Conservation (phyloP, 371 early-diverging fungal species). For the Mucor ambiguus region DNA sequence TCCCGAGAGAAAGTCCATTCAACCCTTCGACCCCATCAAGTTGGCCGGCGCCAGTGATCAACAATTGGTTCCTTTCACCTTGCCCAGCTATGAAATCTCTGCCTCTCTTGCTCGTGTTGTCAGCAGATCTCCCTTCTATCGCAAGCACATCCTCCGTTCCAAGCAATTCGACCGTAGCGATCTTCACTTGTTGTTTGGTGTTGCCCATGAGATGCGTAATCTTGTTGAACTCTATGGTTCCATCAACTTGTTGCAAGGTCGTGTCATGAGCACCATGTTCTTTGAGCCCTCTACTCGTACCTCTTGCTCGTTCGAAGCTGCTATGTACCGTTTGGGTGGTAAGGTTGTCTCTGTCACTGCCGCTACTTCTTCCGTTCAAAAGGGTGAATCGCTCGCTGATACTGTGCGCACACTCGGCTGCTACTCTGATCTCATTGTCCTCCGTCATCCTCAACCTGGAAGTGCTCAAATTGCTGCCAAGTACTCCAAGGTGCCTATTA, state of each 20-base stretch:
- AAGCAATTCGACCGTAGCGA: conserved; percentile 90
- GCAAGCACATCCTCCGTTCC: conserved; percentile 88
- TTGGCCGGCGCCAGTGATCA: conserved; percentile 44
- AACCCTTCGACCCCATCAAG: conserved; percentile 29
- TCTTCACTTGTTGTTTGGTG: conserved; percentile 91
- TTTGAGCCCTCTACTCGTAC: conserved; percentile 97
- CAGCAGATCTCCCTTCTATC: conserved; percentile 87
- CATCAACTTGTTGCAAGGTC: conserved; percentile 84
- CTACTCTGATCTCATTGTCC: conserved; percentile 90
- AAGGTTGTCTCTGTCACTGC: conserved; percentile 84
- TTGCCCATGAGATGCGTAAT: conserved; percentile 97
- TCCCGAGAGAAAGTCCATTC: conserved; percentile 22
- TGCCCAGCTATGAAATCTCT: conserved; percentile 54
- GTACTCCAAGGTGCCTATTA: conserved; percentile 87
- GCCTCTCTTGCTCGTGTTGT: conserved; percentile 69
- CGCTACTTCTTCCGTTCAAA: conserved; percentile 85
- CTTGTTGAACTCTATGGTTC: conserved; percentile 87
- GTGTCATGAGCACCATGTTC: conserved; percentile 93
- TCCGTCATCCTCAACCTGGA: conserved; percentile 94
- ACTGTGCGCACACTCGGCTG: conserved; percentile 92
- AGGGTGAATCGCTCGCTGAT: conserved; percentile 95
- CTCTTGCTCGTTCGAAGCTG: conserved; percentile 90
- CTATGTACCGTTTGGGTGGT: conserved; percentile 95
- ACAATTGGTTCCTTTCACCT: conserved; percentile 37
- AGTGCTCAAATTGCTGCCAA: conserved; percentile 84